Base-by-base conservation (phyloP, 257 asterid genomes). In the Ilex aquifolium region DNA sequence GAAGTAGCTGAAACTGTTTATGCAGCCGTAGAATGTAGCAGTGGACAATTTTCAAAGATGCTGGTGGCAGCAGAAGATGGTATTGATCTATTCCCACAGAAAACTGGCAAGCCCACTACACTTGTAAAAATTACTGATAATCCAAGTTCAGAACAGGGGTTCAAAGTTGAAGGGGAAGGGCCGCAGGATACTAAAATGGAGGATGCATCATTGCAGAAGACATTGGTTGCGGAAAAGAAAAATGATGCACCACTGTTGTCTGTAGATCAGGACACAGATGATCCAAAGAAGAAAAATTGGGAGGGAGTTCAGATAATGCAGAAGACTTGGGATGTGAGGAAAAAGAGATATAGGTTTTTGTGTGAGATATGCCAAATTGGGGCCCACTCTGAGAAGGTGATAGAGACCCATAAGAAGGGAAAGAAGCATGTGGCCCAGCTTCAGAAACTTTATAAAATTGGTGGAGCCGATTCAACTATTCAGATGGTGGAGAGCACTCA, bases 311-410 rank as follows among this genome's bases (percentile, higher is more conserved):
- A 57, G 56, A 53, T 63, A 31, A 64, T 60, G 62, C 59, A 57
- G 5, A 56, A 56, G 56, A 57, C 53, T 4, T 54, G 59, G 16
- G 55, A 51, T 5, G 27, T 21, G 27, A 63, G 55, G 63, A 73
- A 69, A 70, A 68, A 46, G 52, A 46, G 3, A 5, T 51, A 0
- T 29, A 67, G 2, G 44, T 74, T 72, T 71, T 83, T 85, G 90
- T 87, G 95, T 32, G 82, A 79, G 56, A 57, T 74, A 30, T 88
- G 95, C 77, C 61, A 72, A 64, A 65, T 79, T 30, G 77, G 80
- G n/a, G 69, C 73, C 15, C 13, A 8, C 30, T 46, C 70, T 44
- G 36, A 13, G 46, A 63, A 54, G 10, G 74, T 50, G 27, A 58
- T 79, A 79, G 69, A 72, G 27, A 48, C 13, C 17, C 94, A 88